Percentiles rank a stretch among this genome's conserved stretches.
Evolutionary conservation across 169 alveolate species (phyloP).

Genomic region (Plasmodium billcollinsi): DNA sequence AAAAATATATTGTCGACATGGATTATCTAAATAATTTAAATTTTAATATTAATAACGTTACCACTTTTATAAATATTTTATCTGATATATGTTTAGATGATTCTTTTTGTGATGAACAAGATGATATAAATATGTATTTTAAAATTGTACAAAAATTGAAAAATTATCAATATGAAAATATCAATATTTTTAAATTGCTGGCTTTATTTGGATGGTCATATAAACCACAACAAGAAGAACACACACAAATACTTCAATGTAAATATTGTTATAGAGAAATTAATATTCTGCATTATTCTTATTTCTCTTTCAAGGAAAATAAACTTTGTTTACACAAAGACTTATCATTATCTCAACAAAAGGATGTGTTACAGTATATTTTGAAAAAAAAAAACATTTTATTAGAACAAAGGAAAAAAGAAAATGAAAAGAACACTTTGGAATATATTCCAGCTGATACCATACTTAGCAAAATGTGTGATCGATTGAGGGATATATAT

Average conservation of each 20-base stretch:
- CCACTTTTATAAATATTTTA: constrained; percentile 33
- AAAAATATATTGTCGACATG: constrained; percentile 24
- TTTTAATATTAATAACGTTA: constrained; percentile 25
- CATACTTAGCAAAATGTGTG: no score
- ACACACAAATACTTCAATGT: constrained; percentile 25
- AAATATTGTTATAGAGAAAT: constrained; percentile 68
- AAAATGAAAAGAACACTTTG: no score
- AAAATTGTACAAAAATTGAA: constrained; percentile 41
- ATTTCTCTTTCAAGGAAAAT: constrained; percentile 17
- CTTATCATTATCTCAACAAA: neutral
- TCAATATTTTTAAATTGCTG: constrained; percentile 29
- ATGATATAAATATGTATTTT: constrained; percentile 44
- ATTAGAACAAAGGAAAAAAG: neutral
- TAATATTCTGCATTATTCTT: constrained; percentile 30
- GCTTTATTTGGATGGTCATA: constrained; percentile 66
- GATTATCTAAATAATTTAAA: constrained; percentile 31
- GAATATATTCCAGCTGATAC: no score
- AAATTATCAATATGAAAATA: constrained; percentile 19
- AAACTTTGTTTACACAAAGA: constrained; percentile 20
- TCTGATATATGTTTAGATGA: neutral
- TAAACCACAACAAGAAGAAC: neutral
- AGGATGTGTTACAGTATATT: constrained; percentile 1
- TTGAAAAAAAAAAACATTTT: neutral
- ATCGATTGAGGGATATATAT: no score
- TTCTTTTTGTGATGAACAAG: constrained; percentile 7